Base-by-base conservation (phyloP, 768 basidiomycete genomes). In the Leccinum longicurvipes region DNA sequence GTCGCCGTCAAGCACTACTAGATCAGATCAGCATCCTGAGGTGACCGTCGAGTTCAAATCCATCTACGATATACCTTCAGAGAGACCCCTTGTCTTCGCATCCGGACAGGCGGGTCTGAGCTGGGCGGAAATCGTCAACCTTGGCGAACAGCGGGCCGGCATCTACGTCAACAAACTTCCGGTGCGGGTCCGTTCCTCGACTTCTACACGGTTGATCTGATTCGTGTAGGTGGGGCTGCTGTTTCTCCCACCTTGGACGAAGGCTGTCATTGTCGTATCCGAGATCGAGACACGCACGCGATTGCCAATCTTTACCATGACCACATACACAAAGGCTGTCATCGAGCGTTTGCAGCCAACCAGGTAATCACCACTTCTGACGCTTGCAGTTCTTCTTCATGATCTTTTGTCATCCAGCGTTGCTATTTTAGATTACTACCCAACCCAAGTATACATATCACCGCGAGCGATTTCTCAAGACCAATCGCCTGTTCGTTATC, bases 401-500 rank as follows among this genome's bases (percentile, higher is more conserved):
- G 44, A 51, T 32, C 10, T 8, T 53, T 6, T 23, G 23, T 49
- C 46, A 12, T 50, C 47, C 51, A 84, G 83, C 17, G 62, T 83
- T 25, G 72, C 76, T 1, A 65, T 85, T 3, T 64, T 86, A 21
- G 85, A 85, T 62, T 70, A 73, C 6, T 86, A 87, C 59, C 67
- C 80, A 6, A 71, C 73, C 15, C 76, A 78, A 11, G 69, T 73
- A 5, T 86, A 85, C 58, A 75, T 81, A 17, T 74, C 75, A 14
- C 44, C 66, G 0, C 59, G 47, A 9, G 67, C 72, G 9, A 63
- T 74, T 6, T 53, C 76, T 0, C 68, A 70, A 47, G 71, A 75
- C 39, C 74, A 75, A 50, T 76, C 82, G 6, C 83, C 84, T 3
- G 57, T 85, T 21, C 79, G 83, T 25, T 85, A 80, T 63, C 77